Conservation (phyloP, 805 yeast species). For the Candida sithepensis region DNA sequence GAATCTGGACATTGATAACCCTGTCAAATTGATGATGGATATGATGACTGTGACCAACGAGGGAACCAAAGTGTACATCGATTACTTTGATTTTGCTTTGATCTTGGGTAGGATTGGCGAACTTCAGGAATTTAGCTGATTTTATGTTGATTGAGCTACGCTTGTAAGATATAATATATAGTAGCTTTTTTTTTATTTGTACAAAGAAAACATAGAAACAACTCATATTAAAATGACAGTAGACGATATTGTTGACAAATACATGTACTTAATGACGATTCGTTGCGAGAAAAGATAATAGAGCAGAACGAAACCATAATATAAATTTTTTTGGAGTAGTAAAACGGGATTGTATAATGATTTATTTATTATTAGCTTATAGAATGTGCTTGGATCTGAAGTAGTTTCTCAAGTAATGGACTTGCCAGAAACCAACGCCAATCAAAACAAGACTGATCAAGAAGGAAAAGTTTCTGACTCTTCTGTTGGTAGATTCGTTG, state of each 20-base stretch:
- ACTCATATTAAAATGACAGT: background rate
- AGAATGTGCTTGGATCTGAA: constrained; percentile 83
- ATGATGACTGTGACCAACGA: constrained; percentile 43
- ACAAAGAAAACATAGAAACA: too few relatives aligned
- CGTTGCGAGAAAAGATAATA: background rate
- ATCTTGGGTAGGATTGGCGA: constrained; percentile 47
- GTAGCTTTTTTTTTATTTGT: too few relatives aligned
- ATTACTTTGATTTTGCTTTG: constrained; percentile 44
- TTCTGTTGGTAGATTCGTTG: constrained; percentile 90
- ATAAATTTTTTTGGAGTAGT: background rate
- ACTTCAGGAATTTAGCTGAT: constrained; percentile 16
- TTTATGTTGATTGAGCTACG: background rate
- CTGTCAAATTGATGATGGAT: constrained; percentile 35
- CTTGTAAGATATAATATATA: too few relatives aligned
- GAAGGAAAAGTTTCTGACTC: constrained; percentile 85
- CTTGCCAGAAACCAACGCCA: constrained; percentile 88
- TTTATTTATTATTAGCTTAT: constrained; percentile 23
- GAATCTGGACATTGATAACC: constrained; percentile 30
- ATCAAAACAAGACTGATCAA: constrained; percentile 65
- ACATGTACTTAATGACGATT: background rate
- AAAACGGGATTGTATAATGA: background rate
- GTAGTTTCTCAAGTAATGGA: constrained; percentile 85
- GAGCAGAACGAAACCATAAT: background rate
- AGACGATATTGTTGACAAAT: background rate
- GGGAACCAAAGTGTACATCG: constrained; percentile 34